Evolutionary conservation across 371 early-diverging fungal species (phyloP), one percentile per base, ranked within the genome.

Genomic region (Syncephalastrum racemosum): DNA sequence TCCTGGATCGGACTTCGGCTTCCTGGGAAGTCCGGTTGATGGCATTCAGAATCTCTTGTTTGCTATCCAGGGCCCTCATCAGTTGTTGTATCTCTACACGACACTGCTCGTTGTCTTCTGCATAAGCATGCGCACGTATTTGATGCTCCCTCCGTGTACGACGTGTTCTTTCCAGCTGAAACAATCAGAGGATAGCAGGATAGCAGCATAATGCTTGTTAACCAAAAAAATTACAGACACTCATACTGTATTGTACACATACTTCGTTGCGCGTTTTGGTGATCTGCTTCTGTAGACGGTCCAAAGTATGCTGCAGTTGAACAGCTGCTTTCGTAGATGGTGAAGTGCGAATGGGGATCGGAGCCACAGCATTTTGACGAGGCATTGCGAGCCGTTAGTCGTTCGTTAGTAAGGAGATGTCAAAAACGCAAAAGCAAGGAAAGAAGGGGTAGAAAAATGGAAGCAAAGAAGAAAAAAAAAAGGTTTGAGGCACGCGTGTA

Each of bases 21-120:
- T 31, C 46, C 6, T 58, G 46, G 4, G 68, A 73, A 2, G 62
- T 27, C 48, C 62, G 57, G 27, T 71, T 73, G 42, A 66, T 73
- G n/a, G 55, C 44, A 27, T 73, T 67, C 36, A 77, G 46, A n/a
- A 66, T 44, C 36, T 69, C 64, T 53, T 77, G 77, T 52, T 77
- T 77, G 2, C 62, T 54, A 53, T 70, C 71, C 13, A 77, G 48
- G 4, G 67, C 47, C 54, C 73, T 71, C 71, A 77, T 71, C 7
- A 77, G 49, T 52, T 64, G 60, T 47, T 73, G 71, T 20, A 77
- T 73, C 25, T 77, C 71, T 3, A 62, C 45, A 53, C 77, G 60
- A 53, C 65, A 63, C 15, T 62, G 52, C 36, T 67, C 66, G 46
- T 77, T 77, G n/a, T 63, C 54, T 25, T 73, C 69, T 15, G 65